Conservation (phyloP, 177 flowering plant genomes). For the Vitis hybrid region DNA sequence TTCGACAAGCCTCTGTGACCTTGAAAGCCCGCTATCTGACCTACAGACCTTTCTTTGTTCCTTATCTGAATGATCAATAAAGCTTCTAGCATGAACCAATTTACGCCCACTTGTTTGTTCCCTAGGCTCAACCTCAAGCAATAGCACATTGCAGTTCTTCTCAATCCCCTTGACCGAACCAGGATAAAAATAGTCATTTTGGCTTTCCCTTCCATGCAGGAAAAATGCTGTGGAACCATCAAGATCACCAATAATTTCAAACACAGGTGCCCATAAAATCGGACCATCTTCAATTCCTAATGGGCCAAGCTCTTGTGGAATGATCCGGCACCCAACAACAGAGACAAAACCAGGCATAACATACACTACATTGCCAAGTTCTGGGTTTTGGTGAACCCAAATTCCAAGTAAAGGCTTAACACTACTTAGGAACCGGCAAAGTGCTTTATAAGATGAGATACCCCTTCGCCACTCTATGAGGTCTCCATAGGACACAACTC, state of each 20-base stretch:
- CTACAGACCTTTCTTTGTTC: conserved; percentile 35
- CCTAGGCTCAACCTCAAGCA: conserved; percentile 79
- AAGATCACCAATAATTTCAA: conserved; percentile 63
- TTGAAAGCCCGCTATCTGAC: conserved; percentile 42
- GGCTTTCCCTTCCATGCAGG: conserved; percentile 72
- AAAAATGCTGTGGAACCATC: conserved; percentile 64
- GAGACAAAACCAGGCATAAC: conserved; percentile 87
- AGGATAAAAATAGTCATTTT: conserved; percentile 64
- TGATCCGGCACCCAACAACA: conserved; percentile 76
- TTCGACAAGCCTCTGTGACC: conserved; percentile 42
- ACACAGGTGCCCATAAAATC: conserved; percentile 82
- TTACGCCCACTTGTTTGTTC: conserved; percentile 28
- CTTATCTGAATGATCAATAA: conserved; percentile 28
- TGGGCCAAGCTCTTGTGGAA: conserved; percentile 88
- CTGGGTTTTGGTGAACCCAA: conserved; percentile 98
- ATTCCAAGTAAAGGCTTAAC: conserved; percentile 74
- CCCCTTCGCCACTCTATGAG: conserved; percentile 72
- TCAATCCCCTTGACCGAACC: conserved; percentile 61
- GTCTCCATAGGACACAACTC: conserved; percentile 41
- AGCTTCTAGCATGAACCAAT: conserved; percentile 46
- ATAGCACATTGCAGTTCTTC: conserved; percentile 59
- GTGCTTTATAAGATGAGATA: conserved; percentile 65
- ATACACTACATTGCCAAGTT: conserved; percentile 96
- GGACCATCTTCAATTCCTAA: conserved; percentile 71
- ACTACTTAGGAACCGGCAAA: conserved; percentile 60